These are phyloP conservation scores for Paramecium bursaria DNA, from an alignment of 73 alveolate species.

Conservation along the genomic window DNA sequence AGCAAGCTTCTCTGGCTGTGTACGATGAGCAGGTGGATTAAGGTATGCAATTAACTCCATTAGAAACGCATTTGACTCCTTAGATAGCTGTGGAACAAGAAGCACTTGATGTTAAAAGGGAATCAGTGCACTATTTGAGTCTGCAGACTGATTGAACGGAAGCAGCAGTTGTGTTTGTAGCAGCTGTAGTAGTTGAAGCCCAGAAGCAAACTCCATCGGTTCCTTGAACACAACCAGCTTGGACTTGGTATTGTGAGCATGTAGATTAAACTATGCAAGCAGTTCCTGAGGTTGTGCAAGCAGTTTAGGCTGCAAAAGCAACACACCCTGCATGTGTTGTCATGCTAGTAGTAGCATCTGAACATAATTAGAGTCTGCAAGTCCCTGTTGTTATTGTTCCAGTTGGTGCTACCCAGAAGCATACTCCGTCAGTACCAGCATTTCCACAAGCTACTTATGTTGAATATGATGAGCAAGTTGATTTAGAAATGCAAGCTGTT, in stretches of 20 bases:
- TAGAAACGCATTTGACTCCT: constrained; percentile 20
- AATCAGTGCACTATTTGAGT: constrained; percentile 1
- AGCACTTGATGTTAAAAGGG: neutral
- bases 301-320: neutral
- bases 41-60: constrained; percentile 41
- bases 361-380: constrained; percentile 27
- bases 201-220: neutral
- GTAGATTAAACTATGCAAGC: neutral
- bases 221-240: constrained; percentile 57
- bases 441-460: neutral
- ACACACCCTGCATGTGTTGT: constrained; percentile 36
- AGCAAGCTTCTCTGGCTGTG: constrained; percentile 30
- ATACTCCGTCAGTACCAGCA: constrained; percentile 31
- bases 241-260: neutral
- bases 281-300: constrained; percentile 36
- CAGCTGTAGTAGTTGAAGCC: constrained; percentile 15
- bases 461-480: neutral
- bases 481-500: constrained; percentile 14
- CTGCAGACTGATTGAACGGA: neutral
- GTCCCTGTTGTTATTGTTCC: neutral
- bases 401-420: constrained; percentile 1
- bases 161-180: constrained; percentile 9
- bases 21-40: constrained; percentile 24
- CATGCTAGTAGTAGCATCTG: constrained; percentile 32
- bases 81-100: constrained; percentile 14